Conservation (phyloP, 1,139 yeast species). For the Scheffersomyces illinoinensis region DNA sequence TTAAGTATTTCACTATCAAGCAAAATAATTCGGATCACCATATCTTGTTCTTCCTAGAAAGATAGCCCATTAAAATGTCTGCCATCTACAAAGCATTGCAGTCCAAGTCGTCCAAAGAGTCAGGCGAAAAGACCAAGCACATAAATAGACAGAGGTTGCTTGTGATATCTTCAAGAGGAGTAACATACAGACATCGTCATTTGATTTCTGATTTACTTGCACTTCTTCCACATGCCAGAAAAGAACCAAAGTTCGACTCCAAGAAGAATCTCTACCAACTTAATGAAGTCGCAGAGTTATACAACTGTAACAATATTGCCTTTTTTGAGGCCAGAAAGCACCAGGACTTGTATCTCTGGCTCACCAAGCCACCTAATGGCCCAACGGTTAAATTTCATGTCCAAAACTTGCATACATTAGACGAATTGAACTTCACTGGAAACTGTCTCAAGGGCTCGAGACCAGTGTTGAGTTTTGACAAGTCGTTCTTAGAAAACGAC, state of each 20-base stretch:
- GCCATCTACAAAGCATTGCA: slow-evolving; percentile 72
- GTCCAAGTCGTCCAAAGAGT: slow-evolving; percentile 43
- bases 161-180: slow-evolving; percentile 91
- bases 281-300: slow-evolving; percentile 93
- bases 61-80: slow-evolving; percentile 41
- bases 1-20: neutral
- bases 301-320: slow-evolving; percentile 93
- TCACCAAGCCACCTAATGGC: slow-evolving; percentile 96
- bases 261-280: slow-evolving; percentile 86
- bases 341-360: slow-evolving; percentile 91
- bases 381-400: slow-evolving; percentile 93
- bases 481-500: slow-evolving; percentile 56
- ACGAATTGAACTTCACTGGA: slow-evolving; percentile 94
- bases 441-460: slow-evolving; percentile 95
- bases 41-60: neutral
- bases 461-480: slow-evolving; percentile 90
- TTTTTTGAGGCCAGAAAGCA: slow-evolving; percentile 97
- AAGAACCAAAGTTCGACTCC: slow-evolving; percentile 93
- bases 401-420: slow-evolving; percentile 94
- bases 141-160: slow-evolving; percentile 80
- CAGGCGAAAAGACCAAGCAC: slow-evolving; percentile 52
- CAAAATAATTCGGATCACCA: neutral
- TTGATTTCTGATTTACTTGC: slow-evolving; percentile 77
- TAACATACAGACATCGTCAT: slow-evolving; percentile 93
- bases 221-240: slow-evolving; percentile 91